Evolutionary conservation across 495 filamentous ascomycete genomes (phyloP), one percentile per base, ranked within the genome.

Genomic region (Hypoxylon cercidicola): DNA sequence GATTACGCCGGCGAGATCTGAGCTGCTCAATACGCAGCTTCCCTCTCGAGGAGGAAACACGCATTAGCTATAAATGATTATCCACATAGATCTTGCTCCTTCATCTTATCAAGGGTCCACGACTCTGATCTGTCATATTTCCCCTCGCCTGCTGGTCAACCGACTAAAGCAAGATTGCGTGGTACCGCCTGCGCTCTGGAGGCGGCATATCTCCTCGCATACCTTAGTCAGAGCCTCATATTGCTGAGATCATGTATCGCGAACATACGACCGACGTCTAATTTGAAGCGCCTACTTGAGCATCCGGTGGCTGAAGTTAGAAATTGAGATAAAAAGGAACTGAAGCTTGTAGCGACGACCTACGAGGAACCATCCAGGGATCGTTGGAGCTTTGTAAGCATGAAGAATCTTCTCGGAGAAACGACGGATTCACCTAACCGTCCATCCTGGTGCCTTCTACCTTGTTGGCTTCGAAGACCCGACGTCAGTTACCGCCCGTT

Each of bases 61-160:
- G 67, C 68, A 70, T 66, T 64, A 60, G 60, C 39, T 43, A 40
- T 68, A 19, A 55, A 56, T 32, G n/a, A 43, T 48, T 62, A 55
- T 52, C 68, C 64, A 63, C 60, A 66, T 64, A 41, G 23, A 58
- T 62, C 41, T 48, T 40, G 44, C 11, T 57, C 23, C 10, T 70
- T 34, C 39, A 56, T 56, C 52, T 15, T 32, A 64, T 56, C 19
- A n/a, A 59, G 44, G 32, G 16, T 41, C 28, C 30, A 45, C 39
- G 49, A 49, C 58, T 59, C 55, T 72, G 70, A 72, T 60, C 52
- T 73, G 52, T 73, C 71, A 73, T 54, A 64, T 73, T 68, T 64
- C 28, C 39, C 47, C 60, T 47, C 18, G 46, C 35, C 21, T 39
- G 37, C 44, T 45, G 46, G 59, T 55, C 48, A 32, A 28, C 9